Percentiles rank a stretch among this genome's conserved stretches.
These are phyloP conservation scores for Penicillium lagena DNA, from an alignment of 495 filamentous ascomycete genomes.

Conservation along the genomic window DNA sequence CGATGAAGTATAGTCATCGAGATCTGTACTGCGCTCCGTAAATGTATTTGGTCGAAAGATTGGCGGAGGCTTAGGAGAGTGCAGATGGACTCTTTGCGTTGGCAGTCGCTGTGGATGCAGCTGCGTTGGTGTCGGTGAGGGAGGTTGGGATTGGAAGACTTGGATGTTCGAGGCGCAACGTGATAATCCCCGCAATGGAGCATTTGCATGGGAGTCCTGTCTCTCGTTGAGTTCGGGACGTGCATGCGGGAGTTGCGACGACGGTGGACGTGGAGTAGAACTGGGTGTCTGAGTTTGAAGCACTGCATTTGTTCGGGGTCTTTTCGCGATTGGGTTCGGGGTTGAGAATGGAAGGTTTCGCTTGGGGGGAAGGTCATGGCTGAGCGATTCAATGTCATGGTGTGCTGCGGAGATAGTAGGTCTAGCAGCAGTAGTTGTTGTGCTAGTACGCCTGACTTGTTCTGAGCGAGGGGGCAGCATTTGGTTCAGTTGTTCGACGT, in stretches of 20 bases:
- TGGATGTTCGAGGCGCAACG: too few species aligned
- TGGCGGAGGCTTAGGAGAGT: too few species aligned
- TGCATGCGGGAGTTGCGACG: too few species aligned
- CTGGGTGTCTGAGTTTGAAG: not conserved
- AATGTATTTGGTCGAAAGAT: too few species aligned
- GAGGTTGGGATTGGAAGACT: too few species aligned
- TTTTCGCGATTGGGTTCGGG: constrained; percentile 17
- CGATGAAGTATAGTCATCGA: too few species aligned
- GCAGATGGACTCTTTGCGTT: too few species aligned
- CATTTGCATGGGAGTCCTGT: not conserved
- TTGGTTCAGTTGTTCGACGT: constrained; percentile 23
- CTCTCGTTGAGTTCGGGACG: not conserved
- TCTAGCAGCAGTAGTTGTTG: constrained; percentile 3
- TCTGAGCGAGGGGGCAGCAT: constrained; percentile 11
- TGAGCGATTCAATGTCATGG: constrained; percentile 21
- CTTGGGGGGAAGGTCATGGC: constrained; percentile 39
- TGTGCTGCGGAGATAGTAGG: constrained; percentile 11
- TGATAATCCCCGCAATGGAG: not conserved
- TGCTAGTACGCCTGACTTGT: too few species aligned
- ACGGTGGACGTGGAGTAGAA: too few species aligned
- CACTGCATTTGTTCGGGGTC: not conserved
- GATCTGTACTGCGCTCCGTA: too few species aligned
- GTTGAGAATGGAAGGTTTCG: constrained; percentile 37
- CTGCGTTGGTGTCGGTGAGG: too few species aligned
- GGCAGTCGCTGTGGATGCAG: too few species aligned